Percentiles rank a stretch among this genome's conserved stretches.
Conservation (phyloP, 306 rosid species). For the Inga leiocalycina region DNA sequence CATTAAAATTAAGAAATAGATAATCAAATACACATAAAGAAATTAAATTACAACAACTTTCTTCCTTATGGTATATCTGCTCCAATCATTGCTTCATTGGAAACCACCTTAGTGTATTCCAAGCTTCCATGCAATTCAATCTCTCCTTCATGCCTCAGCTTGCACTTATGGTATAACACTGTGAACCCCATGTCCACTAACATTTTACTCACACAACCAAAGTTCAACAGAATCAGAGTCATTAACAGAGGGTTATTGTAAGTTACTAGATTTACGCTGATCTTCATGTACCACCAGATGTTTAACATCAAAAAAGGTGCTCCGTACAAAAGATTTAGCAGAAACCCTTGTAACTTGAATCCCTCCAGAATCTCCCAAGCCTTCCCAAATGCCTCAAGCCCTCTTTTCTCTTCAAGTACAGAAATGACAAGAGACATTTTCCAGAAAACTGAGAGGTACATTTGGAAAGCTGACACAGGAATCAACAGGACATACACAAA, state of each 20-base stretch:
- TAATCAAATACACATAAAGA: background rate
- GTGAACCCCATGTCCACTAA: conserved; percentile 28
- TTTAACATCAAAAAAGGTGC: background rate
- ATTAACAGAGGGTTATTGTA: background rate
- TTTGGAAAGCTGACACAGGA: background rate
- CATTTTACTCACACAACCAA: conserved; percentile 13
- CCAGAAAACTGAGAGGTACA: conserved; percentile 34
- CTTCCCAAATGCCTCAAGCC: conserved; percentile 37
- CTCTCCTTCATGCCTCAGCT: conserved; percentile 37
- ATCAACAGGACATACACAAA: background rate
- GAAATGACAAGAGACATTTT: conserved; percentile 34
- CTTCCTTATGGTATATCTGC: background rate
- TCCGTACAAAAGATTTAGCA: conserved; percentile 28
- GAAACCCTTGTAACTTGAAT: conserved; percentile 29
- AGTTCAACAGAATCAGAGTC: background rate
- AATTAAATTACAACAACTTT: background rate
- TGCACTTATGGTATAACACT: conserved; percentile 38
- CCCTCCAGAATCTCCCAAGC: conserved; percentile 33
- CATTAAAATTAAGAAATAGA: too few species aligned
- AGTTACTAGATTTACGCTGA: background rate
- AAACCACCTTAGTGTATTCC: background rate
- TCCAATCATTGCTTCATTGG: background rate
- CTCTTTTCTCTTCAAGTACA: conserved; percentile 34
- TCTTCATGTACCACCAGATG: background rate
- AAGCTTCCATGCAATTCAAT: conserved; percentile 27